phyloP scores from a whole-genome alignment of 257 asterid species.

The Anisodus tanguticus region DNA sequence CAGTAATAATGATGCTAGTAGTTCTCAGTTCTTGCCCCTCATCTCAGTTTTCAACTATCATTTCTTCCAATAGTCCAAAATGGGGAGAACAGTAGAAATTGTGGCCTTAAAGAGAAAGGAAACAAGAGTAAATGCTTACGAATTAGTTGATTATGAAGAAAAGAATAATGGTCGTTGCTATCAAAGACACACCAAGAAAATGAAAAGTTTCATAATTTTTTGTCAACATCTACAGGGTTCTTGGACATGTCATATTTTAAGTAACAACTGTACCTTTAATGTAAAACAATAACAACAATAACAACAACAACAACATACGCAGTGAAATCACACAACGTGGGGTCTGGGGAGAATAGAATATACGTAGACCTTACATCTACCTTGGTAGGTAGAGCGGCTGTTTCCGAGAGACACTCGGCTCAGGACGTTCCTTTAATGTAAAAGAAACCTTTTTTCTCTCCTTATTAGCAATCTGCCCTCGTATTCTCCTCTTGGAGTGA shows the following conservation, averaged over 20 bases:
- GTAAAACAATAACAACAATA: neutral
- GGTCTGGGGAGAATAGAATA: too few relatives aligned
- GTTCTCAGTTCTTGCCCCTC: neutral
- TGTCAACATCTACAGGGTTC: neutral
- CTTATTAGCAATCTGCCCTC: neutral
- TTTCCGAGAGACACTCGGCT: too few relatives aligned
- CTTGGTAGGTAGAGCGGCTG: too few relatives aligned
- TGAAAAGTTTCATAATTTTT: neutral
- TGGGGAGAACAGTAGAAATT: neutral
- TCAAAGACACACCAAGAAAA: neutral
- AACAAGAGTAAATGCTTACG: conserved; percentile 10
- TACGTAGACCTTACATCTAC: too few relatives aligned
- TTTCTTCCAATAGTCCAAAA: neutral
- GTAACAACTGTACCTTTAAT: neutral
- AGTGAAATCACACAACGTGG: too few relatives aligned
- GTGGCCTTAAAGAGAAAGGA: neutral
- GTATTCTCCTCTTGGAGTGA: neutral
- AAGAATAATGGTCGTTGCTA: neutral
- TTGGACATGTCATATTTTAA: conserved; percentile 18
- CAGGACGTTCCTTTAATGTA: neutral
- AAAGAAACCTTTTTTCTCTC: neutral
- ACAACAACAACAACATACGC: too few relatives aligned
- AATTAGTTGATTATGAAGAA: neutral
- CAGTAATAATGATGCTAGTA: neutral
- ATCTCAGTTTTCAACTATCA: neutral